These are phyloP conservation scores for Rhizopogon vulgaris DNA, from an alignment of 768 basidiomycete species.

Conservation along the genomic window DNA sequence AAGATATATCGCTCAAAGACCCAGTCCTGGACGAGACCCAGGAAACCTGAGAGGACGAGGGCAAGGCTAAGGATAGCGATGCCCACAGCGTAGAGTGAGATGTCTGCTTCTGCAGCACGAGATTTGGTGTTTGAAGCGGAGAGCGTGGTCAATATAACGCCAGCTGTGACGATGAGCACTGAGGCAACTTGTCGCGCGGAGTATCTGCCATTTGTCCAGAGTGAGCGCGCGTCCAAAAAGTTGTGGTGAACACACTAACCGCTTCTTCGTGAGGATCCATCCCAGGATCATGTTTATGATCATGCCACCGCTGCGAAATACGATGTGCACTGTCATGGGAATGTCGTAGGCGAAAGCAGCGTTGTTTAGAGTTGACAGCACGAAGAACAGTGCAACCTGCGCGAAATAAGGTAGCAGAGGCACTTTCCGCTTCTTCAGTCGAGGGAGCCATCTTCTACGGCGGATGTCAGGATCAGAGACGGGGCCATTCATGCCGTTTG, in stretches of 20 bases:
- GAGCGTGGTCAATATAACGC: slow-evolving; percentile 75
- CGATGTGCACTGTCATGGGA: slow-evolving; percentile 91
- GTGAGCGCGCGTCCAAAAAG: slow-evolving; percentile 5
- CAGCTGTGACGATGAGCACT: slow-evolving; percentile 74
- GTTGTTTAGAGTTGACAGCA: slow-evolving; percentile 81
- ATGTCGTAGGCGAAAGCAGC: slow-evolving; percentile 82
- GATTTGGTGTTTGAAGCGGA: slow-evolving; percentile 50
- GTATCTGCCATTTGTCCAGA: slow-evolving; percentile 40
- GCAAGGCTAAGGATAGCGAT: slow-evolving; percentile 71
- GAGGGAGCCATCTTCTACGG: slow-evolving; percentile 27
- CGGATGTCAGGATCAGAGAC: background rate
- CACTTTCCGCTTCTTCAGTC: slow-evolving; percentile 56
- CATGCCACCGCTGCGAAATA: slow-evolving; percentile 86
- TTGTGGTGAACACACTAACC: slow-evolving; percentile 31
- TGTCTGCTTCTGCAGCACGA: slow-evolving; percentile 1
- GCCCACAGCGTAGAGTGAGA: slow-evolving; percentile 53
- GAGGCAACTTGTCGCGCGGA: slow-evolving; percentile 58
- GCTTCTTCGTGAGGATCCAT: slow-evolving; percentile 57
- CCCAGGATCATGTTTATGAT: slow-evolving; percentile 81
- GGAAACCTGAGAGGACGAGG: slow-evolving; percentile 70
- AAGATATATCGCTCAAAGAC: slow-evolving; percentile 52
- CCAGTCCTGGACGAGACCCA: slow-evolving; percentile 83
- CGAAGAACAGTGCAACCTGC: slow-evolving; percentile 79
- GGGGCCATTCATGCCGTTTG: background rate
- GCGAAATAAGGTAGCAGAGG: slow-evolving; percentile 68